Evolutionary conservation across 2,329 filamentous ascomycete genomes (phyloP).

Genomic region (Talaromyces piceae): DNA sequence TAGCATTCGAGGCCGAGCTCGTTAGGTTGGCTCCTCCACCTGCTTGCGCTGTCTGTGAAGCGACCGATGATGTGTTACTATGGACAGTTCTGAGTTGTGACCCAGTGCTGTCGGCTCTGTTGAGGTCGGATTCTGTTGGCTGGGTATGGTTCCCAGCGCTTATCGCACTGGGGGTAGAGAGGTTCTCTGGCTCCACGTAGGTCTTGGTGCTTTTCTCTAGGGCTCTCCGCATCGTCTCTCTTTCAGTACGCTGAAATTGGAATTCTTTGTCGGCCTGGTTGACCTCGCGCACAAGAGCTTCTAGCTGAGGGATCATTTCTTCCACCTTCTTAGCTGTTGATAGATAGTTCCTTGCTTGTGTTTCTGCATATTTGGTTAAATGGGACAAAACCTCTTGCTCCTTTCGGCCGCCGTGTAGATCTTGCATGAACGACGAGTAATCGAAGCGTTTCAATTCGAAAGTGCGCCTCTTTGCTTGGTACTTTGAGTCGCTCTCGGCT

Average conservation of each 20-base stretch:
- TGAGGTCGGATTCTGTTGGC: slow-evolving; percentile 61
- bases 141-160: slow-evolving; percentile 42
- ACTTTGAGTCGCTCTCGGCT: slow-evolving; percentile 89
- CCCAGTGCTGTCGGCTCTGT: slow-evolving; percentile 65
- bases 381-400: slow-evolving; percentile 95
- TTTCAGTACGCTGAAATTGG: slow-evolving; percentile 86
- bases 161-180: slow-evolving; percentile 35
- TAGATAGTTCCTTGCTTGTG: slow-evolving; percentile 77
- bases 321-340: slow-evolving; percentile 81
- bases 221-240: slow-evolving; percentile 85
- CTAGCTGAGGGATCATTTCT: slow-evolving; percentile 75
- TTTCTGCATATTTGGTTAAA: slow-evolving; percentile 86
- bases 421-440: slow-evolving; percentile 98
- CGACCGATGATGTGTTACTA: slow-evolving; percentile 39
- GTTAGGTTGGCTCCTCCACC: slow-evolving; percentile 17
- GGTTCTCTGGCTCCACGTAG: slow-evolving; percentile 62
- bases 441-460: slow-evolving; percentile 98
- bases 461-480: slow-evolving; percentile 84
- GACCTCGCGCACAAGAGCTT: slow-evolving; percentile 84
- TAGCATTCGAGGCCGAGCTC: slow-evolving; percentile 13
- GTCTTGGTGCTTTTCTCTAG: slow-evolving; percentile 79
- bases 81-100: slow-evolving; percentile 55
- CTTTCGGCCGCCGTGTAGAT: slow-evolving; percentile 96
- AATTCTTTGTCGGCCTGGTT: slow-evolving; percentile 92
- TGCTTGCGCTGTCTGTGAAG: slow-evolving; percentile 30